Evolutionary conservation across 2,329 filamentous ascomycete species (phyloP).

Genomic region (Fusarium sp.): DNA sequence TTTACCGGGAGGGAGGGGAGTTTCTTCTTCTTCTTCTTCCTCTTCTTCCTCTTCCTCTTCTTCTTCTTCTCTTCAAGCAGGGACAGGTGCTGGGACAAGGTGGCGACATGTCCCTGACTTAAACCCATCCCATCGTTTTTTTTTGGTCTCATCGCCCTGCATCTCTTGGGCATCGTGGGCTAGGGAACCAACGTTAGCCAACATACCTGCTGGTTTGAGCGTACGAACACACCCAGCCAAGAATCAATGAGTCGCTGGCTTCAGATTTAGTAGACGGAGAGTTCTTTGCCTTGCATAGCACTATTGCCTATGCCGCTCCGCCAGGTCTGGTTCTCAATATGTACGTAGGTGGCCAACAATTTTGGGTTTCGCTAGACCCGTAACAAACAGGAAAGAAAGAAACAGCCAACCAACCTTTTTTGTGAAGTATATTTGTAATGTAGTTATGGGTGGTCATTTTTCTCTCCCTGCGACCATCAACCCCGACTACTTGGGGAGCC

Average conservation of each 20-base stretch:
- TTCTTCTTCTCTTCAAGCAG: not conserved
- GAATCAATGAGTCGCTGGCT: conserved; percentile 15
- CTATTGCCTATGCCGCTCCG: conserved; percentile 33
- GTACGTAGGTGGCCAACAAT: not conserved
- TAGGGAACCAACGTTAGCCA: not conserved
- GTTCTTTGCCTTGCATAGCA: conserved; percentile 35
- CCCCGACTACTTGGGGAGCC: not conserved
- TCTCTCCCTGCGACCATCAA: conserved; percentile 10
- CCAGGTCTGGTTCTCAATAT: conserved; percentile 4
- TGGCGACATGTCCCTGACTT: conserved; percentile 20
- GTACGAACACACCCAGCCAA: conserved; percentile 13
- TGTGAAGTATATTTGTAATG: conserved; percentile 3
- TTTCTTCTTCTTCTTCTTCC: not conserved
- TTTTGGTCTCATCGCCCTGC: conserved; percentile 21
- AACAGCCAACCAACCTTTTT: conserved; percentile 14
- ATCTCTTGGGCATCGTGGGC: conserved; percentile 9
- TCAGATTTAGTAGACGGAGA: conserved; percentile 22
- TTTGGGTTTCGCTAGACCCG: conserved; percentile 31
- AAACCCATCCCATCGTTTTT: conserved; percentile 9
- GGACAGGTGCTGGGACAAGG: conserved; percentile 9
- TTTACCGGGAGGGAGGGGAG: not conserved
- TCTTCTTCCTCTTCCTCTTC: not conserved
- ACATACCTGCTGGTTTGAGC: conserved; percentile 10
- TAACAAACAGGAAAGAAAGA: conserved; percentile 6
- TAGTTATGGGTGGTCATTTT: conserved; percentile 10